These are phyloP conservation scores for Pelargonium myrrhifolium DNA, from an alignment of 441 rosid species.

Conservation along the genomic window DNA sequence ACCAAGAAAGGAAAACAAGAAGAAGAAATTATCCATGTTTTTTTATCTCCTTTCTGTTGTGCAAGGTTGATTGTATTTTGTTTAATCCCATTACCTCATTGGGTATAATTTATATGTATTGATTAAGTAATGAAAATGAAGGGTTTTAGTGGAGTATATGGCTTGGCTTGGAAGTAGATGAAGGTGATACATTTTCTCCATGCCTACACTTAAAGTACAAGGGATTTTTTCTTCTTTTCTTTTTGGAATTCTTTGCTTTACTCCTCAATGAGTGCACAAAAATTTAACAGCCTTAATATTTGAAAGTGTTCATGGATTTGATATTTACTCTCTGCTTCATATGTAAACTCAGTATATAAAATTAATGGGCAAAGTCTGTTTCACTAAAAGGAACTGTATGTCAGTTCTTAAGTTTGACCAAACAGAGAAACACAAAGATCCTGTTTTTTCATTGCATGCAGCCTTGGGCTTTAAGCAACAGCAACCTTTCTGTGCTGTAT, in stretches of 20 bases:
- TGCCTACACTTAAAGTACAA: constrained; percentile 79
- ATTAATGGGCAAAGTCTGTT: constrained; percentile 10
- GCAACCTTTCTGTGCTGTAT: constrained; percentile 24
- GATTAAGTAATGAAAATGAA: constrained; percentile 40
- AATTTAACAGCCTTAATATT: constrained; percentile 24
- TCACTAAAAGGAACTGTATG: constrained; percentile 9
- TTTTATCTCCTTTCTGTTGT: constrained; percentile 20
- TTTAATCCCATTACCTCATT: constrained; percentile 31
- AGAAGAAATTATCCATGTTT: constrained; percentile 46
- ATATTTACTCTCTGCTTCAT: neutral
- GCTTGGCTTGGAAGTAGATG: constrained; percentile 92
- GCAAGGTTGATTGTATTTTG: constrained; percentile 30
- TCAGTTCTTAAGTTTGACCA: constrained; percentile 32
- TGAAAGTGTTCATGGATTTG: constrained; percentile 31
- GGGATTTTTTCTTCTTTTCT: constrained; percentile 37
- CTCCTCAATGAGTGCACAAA: constrained; percentile 54
- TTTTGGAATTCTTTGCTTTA: constrained; percentile 68
- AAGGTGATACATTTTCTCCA: constrained; percentile 48
- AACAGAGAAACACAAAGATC: constrained; percentile 28
- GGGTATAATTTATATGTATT: constrained; percentile 41
- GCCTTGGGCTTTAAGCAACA: constrained; percentile 44
- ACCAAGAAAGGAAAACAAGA: constrained; percentile 37
- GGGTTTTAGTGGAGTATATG: constrained; percentile 34
- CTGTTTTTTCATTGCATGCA: constrained; percentile 32
- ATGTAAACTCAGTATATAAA: constrained; percentile 10